These are phyloP conservation scores for Cicer cuneatum DNA, from an alignment of 306 rosid genomes.

Conservation along the genomic window DNA sequence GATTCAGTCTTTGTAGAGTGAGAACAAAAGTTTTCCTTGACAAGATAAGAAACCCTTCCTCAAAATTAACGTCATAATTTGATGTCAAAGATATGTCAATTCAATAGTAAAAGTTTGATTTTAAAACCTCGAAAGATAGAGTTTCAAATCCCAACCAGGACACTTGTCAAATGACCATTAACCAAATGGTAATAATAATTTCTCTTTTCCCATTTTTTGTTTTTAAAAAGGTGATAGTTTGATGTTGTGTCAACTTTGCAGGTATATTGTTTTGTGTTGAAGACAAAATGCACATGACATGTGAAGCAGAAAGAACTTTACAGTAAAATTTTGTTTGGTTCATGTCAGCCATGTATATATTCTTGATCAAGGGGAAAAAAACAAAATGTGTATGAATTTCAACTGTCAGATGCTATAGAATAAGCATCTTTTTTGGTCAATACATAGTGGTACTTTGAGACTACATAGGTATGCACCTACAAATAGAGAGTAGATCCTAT, in stretches of 20 bases:
- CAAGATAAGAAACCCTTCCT: conserved; percentile 38
- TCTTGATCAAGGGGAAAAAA: background rate
- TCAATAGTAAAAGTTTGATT: no score
- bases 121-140: no score
- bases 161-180: no score
- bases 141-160: no score
- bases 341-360: background rate
- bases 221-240: background rate
- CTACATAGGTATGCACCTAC: no score
- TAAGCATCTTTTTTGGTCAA: background rate
- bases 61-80: conserved; percentile 45
- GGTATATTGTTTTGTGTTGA: conserved; percentile 54
- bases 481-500: background rate
- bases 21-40: conserved; percentile 46
- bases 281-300: background rate
- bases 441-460: no score
- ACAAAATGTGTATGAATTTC: no score
- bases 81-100: background rate
- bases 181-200: no score
- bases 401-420: background rate
- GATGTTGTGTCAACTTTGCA: conserved; percentile 43
- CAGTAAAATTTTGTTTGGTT: background rate
- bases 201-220: no score
- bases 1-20: conserved; percentile 20
- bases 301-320: background rate